phyloP scores from a whole-genome alignment of 495 filamentous ascomycete genomes.

The Penicillium salamii region DNA sequence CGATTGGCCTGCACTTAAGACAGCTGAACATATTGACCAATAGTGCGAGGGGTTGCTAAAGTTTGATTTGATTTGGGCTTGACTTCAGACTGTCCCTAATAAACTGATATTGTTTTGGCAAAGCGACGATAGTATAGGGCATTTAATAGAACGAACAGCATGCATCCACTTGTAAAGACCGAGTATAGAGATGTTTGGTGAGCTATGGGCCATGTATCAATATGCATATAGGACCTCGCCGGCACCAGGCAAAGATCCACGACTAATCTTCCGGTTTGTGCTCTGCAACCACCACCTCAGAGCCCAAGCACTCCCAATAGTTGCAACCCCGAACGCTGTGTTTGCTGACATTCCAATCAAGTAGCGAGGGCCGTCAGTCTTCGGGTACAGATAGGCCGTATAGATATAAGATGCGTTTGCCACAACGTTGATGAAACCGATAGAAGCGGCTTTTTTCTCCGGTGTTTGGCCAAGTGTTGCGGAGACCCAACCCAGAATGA shows the following conservation, averaged over 20 bases:
- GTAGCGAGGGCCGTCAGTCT: constrained; percentile 10
- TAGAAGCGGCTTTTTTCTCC: constrained; percentile 34
- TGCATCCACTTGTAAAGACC: too few species aligned
- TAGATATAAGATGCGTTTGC: constrained; percentile 10
- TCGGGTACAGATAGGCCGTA: constrained; percentile 11
- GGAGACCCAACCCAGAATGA: constrained; percentile 52
- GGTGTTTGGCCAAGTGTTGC: constrained; percentile 51
- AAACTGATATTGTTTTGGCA: too few species aligned
- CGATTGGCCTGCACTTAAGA: too few species aligned
- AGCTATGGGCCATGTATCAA: too few species aligned
- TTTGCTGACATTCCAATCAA: background rate
- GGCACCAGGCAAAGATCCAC: background rate
- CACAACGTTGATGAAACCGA: constrained; percentile 8
- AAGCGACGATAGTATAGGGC: too few species aligned
- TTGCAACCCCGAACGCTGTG: background rate
- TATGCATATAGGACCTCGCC: background rate
- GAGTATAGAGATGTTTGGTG: too few species aligned
- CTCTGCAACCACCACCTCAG: background rate
- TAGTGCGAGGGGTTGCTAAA: too few species aligned
- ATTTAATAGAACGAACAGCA: too few species aligned
- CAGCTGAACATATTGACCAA: too few species aligned
- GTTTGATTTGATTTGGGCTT: too few species aligned
- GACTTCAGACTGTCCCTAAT: too few species aligned
- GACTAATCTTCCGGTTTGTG: background rate
- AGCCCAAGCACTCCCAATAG: background rate